These are phyloP conservation scores for Nothomitra cinnamomea DNA, from an alignment of 2,329 filamentous ascomycete species.

Conservation along the genomic window DNA sequence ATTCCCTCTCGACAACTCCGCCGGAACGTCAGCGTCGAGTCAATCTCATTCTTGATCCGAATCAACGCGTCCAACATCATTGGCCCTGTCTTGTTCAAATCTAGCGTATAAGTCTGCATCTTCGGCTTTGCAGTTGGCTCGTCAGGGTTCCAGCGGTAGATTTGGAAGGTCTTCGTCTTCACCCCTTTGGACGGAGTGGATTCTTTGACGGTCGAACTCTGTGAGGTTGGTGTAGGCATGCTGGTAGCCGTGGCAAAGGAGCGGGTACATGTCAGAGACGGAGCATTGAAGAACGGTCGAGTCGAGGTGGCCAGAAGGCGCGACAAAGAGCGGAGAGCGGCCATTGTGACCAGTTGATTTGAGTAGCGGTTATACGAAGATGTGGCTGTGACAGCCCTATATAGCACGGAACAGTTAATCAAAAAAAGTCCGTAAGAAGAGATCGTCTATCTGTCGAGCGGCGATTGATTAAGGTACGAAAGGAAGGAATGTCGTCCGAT, in stretches of 20 bases:
- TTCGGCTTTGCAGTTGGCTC: constrained; percentile 77
- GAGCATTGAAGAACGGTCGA: constrained; percentile 6
- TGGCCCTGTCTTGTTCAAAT: constrained; percentile 96
- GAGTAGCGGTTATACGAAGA: not conserved
- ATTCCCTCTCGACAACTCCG: constrained; percentile 95
- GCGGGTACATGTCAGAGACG: constrained; percentile 4
- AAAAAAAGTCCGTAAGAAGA: not conserved
- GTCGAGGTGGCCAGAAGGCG: constrained; percentile 7
- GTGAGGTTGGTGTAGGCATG: constrained; percentile 26
- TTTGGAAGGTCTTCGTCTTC: constrained; percentile 83
- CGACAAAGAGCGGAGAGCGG: constrained; percentile 9
- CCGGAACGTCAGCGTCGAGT: constrained; percentile 91
- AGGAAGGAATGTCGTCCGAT: not conserved
- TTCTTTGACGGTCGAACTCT: constrained; percentile 45
- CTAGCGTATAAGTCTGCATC: constrained; percentile 90
- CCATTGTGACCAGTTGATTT: constrained; percentile 6
- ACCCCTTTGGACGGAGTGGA: constrained; percentile 38
- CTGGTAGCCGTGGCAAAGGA: constrained; percentile 10
- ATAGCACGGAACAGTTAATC: not conserved
- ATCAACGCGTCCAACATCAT: constrained; percentile 97
- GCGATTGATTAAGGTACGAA: not conserved
- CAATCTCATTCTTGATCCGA: constrained; percentile 97
- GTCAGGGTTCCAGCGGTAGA: constrained; percentile 98
- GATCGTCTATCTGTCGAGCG: not conserved
- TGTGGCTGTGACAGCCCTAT: not conserved